Base-by-base conservation (phyloP, 225 moss, liverwort and hornwort genomes). In the Marchantia polymorpha region DNA sequence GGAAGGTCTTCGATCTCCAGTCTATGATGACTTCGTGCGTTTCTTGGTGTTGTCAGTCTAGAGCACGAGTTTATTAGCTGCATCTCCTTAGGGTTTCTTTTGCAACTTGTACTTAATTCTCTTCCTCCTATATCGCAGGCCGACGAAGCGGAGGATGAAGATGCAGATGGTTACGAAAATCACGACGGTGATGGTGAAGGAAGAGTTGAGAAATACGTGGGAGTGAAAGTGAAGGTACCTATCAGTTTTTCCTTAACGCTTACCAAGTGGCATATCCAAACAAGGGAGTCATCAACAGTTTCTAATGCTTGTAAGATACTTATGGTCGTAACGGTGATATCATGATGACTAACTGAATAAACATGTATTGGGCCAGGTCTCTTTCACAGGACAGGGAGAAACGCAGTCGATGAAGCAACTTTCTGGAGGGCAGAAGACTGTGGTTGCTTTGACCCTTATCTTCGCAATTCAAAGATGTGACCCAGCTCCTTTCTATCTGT, bases 181-280 rank as follows among this genome's bases (percentile, higher is more conserved):
- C 89, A 83, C 47, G 88, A 91, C 68, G 88, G 85, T 72, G 92
- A 95, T 74, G 77, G 86, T 51, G 95, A 93, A 84, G 91, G 89
- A 51, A 89, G 95, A 75, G 91, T 89, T 73, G 95, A 95, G 83
- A 95, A 95, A 78, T 95, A 95, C 79, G 93, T 95, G n/a, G 95
- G 95, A 39, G 95, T 95, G 23, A 95, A 95, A 83, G 95, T 95
- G 64, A 95, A 95, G 95, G 94, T 94, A 80, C 80, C 22, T 17
- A 5, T 70, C 26, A 29, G 16, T 49, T 52, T 4, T 73, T 22
- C 22, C 39, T 39, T 39, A 39, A 39, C 39, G 5, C 5, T 39
- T 39, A n/a, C 39, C 39, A 39, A 39, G 3, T 39, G 39, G 39
- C 39, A 39, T 39, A 39, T 39, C 39, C 39, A 39, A 39, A 39